Conservation (phyloP, 148 eudicot genomes). For the Fagopyrum homotropicum region DNA sequence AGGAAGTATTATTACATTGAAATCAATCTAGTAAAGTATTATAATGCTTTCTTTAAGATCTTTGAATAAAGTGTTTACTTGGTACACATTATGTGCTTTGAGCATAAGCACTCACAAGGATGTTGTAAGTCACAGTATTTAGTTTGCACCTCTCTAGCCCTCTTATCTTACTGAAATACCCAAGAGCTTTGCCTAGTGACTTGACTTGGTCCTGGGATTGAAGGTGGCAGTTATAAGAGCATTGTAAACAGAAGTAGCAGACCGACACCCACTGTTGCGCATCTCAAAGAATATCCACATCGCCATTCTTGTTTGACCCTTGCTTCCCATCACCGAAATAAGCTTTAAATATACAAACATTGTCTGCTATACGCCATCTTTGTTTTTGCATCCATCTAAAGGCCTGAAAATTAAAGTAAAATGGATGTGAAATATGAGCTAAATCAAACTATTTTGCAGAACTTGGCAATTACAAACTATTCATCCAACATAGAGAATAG, state of each 20-base stretch:
- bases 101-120: conserved; percentile 87
- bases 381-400: conserved; percentile 98
- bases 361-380: conserved; percentile 87
- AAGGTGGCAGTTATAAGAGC: conserved; percentile 76
- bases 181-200: conserved; percentile 72
- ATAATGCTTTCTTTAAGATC: conserved; percentile 69
- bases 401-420: conserved; percentile 21
- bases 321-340: conserved; percentile 90
- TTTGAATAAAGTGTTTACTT: conserved; percentile 57
- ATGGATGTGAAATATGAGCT: neutral
- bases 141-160: conserved; percentile 74
- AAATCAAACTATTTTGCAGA: neutral
- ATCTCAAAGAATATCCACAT: conserved; percentile 99
- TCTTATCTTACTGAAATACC: conserved; percentile 81
- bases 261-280: conserved; percentile 88
- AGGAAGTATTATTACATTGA: no score
- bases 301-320: conserved; percentile 83
- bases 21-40: no score
- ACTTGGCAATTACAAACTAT: neutral
- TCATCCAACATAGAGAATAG: neutral
- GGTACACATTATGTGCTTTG: conserved; percentile 58
- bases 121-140: conserved; percentile 76
- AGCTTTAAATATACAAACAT: conserved; percentile 82
- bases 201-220: conserved; percentile 77
- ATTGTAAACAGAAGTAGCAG: conserved; percentile 83